Conservation (phyloP, 495 filamentous ascomycete genomes). For the Friedmanniomyces endolithicus region DNA sequence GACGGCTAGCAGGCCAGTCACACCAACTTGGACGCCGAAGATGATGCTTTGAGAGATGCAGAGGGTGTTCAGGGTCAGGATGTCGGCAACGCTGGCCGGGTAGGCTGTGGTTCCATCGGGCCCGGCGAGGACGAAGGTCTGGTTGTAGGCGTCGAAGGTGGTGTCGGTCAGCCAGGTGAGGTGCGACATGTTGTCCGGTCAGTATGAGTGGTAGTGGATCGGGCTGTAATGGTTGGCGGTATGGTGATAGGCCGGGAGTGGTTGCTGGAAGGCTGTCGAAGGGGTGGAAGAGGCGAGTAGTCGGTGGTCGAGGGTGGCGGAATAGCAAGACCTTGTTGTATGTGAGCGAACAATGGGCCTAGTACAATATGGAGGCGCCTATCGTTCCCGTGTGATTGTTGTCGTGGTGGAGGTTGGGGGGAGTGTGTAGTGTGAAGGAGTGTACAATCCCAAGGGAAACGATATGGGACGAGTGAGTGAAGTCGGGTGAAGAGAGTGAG, state of each 20-base stretch:
- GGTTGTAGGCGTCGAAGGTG: conserved; percentile 43
- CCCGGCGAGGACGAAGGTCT: conserved; percentile 43
- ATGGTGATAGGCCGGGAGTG: background rate
- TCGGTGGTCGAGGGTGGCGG: background rate
- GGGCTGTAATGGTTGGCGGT: background rate
- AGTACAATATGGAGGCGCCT: background rate
- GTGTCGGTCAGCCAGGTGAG: conserved; percentile 18
- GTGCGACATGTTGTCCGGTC: background rate
- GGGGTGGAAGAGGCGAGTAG: background rate
- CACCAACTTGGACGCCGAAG: conserved; percentile 61
- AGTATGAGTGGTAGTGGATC: background rate
- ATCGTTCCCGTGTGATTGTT: background rate
- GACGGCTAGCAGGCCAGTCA: conserved; percentile 53
- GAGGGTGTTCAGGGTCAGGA: conserved; percentile 41
- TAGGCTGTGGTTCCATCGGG: conserved; percentile 40
- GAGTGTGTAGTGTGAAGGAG: background rate
- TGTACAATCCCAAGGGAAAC: background rate
- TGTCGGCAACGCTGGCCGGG: conserved; percentile 35
- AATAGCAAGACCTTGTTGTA: background rate
- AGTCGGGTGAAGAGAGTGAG: background rate
- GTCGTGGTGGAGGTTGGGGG: background rate
- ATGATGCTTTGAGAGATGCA: conserved; percentile 49
- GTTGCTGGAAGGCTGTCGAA: background rate
- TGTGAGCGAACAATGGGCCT: background rate
- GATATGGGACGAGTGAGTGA: background rate